Evolutionary conservation across 2,329 filamentous ascomycete species (phyloP).

Genomic region (Apiospora pterosperma): DNA sequence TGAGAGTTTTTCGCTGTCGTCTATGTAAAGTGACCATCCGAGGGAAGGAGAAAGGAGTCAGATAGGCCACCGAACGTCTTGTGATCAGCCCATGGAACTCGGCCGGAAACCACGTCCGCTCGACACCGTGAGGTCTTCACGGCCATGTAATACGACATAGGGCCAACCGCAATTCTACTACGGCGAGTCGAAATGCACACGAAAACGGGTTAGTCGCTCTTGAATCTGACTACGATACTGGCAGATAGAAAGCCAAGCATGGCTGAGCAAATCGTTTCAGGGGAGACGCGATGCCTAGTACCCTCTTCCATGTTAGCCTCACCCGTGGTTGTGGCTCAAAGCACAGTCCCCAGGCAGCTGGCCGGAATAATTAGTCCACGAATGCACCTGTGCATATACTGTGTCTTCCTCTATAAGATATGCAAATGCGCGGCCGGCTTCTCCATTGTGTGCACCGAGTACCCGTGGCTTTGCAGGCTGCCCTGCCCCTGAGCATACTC

Average conservation of each 20-base stretch:
- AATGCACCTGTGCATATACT: neutral
- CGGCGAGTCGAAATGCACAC: too few relatives aligned
- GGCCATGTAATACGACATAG: too few relatives aligned
- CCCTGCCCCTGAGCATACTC: slow-evolving; percentile 46
- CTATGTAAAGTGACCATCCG: neutral
- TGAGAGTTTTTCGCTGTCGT: neutral
- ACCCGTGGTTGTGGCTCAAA: too few relatives aligned
- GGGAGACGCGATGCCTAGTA: too few relatives aligned
- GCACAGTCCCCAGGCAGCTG: too few relatives aligned
- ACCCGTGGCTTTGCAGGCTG: slow-evolving; percentile 39
- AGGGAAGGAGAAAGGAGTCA: neutral
- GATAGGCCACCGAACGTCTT: neutral
- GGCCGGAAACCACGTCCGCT: neutral
- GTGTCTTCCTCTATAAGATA: neutral
- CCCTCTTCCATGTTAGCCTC: too few relatives aligned
- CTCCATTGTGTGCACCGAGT: slow-evolving; percentile 35
- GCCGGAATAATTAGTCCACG: too few relatives aligned
- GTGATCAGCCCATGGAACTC: neutral
- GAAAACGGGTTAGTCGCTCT: too few relatives aligned
- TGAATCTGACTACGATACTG: too few relatives aligned
- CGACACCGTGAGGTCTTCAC: neutral
- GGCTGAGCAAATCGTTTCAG: too few relatives aligned
- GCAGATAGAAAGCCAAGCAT: too few relatives aligned
- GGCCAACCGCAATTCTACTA: too few relatives aligned
- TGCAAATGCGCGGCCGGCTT: neutral